Evolutionary conservation across 2,329 filamentous ascomycete species (phyloP), one percentile per base, ranked within the genome.

Genomic region (Fonsecaea pedrosoi): DNA sequence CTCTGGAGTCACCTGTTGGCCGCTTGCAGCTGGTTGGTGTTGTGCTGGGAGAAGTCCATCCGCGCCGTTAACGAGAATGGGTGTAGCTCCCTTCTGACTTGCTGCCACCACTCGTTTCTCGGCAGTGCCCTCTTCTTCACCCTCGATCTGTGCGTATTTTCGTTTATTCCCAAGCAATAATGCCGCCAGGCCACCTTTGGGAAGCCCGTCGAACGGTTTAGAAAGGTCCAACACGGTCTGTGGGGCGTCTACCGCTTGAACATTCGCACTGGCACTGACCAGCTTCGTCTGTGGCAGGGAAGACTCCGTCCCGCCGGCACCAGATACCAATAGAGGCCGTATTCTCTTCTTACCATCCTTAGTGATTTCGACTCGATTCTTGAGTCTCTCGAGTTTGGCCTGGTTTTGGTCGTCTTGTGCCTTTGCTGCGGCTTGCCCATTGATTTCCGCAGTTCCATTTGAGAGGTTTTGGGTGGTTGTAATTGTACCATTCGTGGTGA

Each of bases 341-440:
- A 99, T 94, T 62, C 95, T 87, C 81, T 99, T 99, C 81, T 95
- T 98, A 35, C 95, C 95, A 71, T 99, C 94, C 77, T 97, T 98
- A 0, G 92, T 96, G 67, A 97, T 90, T 0, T 94, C 97, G 3
- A 98, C 94, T 60, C 95, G 87, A 69, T 94, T 92, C 79, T 98
- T 98, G 70, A 98, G 80, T 69, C 86, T 86, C 72, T 90, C 88
- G 3, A 90, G 77, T 72, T 87, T 87, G 15, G 82, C 84, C 66
- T 82, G 81, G 70, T 85, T 86, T 10, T 84, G 83, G 72, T 90
- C 87, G 2, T 77, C 76, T 67, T 80, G 80, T 34, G 66, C 30
- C 45, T 70, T 65, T 12, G 63, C 65, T 70, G 12, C 78, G 71
- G 48, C 69, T 57, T 54, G 74, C 64, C 70, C 71, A 59, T 71